phyloP scores from a whole-genome alignment of 352 stramenopile genomes.

The Phytopythium litorale region DNA sequence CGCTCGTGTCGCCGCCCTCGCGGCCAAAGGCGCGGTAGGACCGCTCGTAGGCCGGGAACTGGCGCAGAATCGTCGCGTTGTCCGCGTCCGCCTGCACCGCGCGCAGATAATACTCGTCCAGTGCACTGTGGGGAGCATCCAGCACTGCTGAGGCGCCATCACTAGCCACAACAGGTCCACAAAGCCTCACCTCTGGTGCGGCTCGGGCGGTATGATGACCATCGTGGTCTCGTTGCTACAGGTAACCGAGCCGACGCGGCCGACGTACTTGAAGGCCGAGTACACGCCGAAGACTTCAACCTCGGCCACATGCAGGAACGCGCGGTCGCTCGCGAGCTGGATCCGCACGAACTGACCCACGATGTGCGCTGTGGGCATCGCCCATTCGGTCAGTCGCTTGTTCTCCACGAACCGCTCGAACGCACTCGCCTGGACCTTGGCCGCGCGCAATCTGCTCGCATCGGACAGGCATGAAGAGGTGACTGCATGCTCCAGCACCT shows the following conservation, averaged over 20 bases:
- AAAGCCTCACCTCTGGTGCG: conserved; percentile 50
- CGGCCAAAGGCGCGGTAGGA: conserved; percentile 76
- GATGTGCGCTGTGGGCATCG: conserved; percentile 79
- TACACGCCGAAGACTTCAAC: conserved; percentile 92
- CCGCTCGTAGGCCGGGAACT: conserved; percentile 86
- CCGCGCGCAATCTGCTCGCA: conserved; percentile 56
- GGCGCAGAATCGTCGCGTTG: conserved; percentile 87
- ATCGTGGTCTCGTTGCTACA: conserved; percentile 88
- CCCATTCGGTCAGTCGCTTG: conserved; percentile 85
- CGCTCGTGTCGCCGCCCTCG: conserved; percentile 15
- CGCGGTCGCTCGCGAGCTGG: conserved; percentile 79
- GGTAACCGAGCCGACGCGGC: conserved; percentile 68
- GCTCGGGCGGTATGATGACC: conserved; percentile 72
- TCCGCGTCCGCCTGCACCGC: conserved; percentile 88
- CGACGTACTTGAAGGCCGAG: conserved; percentile 79
- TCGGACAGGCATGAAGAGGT: background rate
- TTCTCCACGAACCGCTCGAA: conserved; percentile 78
- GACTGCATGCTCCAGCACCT: background rate
- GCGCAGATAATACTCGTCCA: conserved; percentile 85
- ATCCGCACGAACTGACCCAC: conserved; percentile 80
- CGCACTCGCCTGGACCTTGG: conserved; percentile 72
- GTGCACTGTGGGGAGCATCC: conserved; percentile 17
- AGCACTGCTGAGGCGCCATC: background rate
- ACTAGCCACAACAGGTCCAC: background rate
- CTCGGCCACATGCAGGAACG: conserved; percentile 90